Base-by-base conservation (phyloP, 495 filamentous ascomycete species). In the Neurospora sp. region DNA sequence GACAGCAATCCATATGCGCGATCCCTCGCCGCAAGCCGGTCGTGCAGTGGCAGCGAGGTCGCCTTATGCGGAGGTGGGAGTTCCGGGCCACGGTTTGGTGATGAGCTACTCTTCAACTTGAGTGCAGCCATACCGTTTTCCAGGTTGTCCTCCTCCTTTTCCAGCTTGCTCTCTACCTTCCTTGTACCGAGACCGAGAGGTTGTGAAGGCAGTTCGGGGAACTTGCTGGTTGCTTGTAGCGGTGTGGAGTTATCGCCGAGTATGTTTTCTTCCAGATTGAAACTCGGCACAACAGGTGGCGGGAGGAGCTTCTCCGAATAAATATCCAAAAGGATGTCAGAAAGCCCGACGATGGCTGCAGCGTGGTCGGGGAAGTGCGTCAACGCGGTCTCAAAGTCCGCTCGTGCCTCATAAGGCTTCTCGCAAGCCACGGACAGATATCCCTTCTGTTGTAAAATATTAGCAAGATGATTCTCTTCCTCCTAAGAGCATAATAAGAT, bases 291-390 rank as follows among this genome's bases (percentile, higher is more conserved):
- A 39, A 84, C 79, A 2, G 86, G 83, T 18, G 80, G 82, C 4
- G 85, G 86, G 16, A 85, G 82, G 70, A 89, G 84, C 66, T 81
- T 90, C 78, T 92, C 87, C 73, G 87, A 86, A 82, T 93, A 96
- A n/a, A 94, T 90, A 77, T 97, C 94, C 71, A 98, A 85, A 9
- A 98, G 88, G 37, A 98, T 87, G 74, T 91, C 93, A 27, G 92
- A 93, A 46, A 98, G 85, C 5, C 90, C 91, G 42, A 98, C 91
- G 72, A 91, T 96, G 12, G 93, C 94, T 37, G 86, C 87, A 1
- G 92, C 88, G 79, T 97, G 93, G 78, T 97, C 88, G 4, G 88
- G 87, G 75, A 88, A 90, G 75, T 91, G 88, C 27, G 88, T 86
- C 6, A 99, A 83, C 5, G 95, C 94, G 39, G 90, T 86, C 80